Conservation (phyloP, 129 eudicot species). For the Flaveria brownii region DNA sequence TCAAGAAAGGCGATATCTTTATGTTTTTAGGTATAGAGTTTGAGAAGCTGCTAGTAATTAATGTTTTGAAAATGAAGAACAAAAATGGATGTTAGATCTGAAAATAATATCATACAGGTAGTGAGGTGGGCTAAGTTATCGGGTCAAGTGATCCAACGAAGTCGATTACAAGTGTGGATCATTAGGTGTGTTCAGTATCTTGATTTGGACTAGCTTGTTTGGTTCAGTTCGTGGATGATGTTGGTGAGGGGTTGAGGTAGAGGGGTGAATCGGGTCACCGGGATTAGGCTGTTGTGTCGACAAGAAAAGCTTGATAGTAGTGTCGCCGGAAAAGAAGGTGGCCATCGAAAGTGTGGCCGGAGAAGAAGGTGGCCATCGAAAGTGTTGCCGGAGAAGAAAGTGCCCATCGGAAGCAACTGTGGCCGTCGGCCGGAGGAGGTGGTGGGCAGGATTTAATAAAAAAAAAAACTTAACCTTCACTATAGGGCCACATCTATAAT, state of each 20-base stretch:
- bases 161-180: conserved; percentile 75
- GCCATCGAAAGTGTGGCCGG: no score
- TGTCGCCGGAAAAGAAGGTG: no score
- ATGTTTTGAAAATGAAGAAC: conserved; percentile 39
- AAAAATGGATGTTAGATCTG: conserved; percentile 78
- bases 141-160: conserved; percentile 52
- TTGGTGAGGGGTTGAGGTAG: conserved; percentile 41
- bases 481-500: no score
- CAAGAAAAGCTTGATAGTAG: no score
- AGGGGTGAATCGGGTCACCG: neutral
- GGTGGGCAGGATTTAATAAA: no score
- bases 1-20: conserved; percentile 17
- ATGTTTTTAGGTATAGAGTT: neutral
- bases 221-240: conserved; percentile 68
- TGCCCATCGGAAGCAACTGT: no score
- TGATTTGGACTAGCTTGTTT: conserved; percentile 78
- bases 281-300: no score
- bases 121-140: conserved; percentile 53
- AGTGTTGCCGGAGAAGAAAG: no score
- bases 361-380: no score
- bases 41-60: neutral
- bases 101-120: conserved; percentile 41
- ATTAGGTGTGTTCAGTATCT: conserved; percentile 85
- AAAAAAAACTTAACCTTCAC: no score
- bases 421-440: no score